phyloP scores from a whole-genome alignment of 306 rosid species.

The Cyclanthera cordifolia region DNA sequence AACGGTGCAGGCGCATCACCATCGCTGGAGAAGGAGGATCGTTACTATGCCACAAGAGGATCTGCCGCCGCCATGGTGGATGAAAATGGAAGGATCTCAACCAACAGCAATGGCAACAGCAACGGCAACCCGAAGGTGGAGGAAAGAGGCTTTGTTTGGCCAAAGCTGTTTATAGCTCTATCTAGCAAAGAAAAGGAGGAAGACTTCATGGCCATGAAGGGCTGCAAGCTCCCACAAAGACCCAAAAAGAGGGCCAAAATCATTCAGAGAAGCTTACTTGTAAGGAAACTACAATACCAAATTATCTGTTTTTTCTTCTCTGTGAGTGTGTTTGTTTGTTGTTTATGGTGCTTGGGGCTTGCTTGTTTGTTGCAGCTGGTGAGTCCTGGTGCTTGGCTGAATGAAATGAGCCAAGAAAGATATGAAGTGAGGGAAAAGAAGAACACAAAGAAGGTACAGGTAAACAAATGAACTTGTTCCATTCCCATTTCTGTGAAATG shows the following conservation, averaged over 20 bases:
- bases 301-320: not conserved
- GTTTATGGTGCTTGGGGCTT: not conserved
- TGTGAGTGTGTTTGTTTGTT: not conserved
- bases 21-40: constrained; percentile 65
- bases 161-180: constrained; percentile 47
- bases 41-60: constrained; percentile 62
- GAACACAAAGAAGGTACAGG: constrained; percentile 54
- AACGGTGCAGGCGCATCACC: constrained; percentile 28
- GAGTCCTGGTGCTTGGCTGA: constrained; percentile 86
- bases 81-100: constrained; percentile 35
- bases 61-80: constrained; percentile 34
- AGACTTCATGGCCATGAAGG: constrained; percentile 73
- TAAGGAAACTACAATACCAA: constrained; percentile 17
- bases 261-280: constrained; percentile 64
- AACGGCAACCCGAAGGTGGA: constrained; percentile 28
- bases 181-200: constrained; percentile 81
- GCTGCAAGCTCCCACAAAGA: constrained; percentile 70
- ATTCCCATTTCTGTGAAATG: not conserved
- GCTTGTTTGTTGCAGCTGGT: constrained; percentile 38
- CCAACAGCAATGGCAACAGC: constrained; percentile 18
- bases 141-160: constrained; percentile 51
- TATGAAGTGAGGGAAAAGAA: constrained; percentile 84
- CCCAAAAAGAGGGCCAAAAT: constrained; percentile 74
- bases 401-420: constrained; percentile 85
- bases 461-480: not conserved